phyloP scores from a whole-genome alignment of 163 green algal species.

The Chloromonas sp. region DNA sequence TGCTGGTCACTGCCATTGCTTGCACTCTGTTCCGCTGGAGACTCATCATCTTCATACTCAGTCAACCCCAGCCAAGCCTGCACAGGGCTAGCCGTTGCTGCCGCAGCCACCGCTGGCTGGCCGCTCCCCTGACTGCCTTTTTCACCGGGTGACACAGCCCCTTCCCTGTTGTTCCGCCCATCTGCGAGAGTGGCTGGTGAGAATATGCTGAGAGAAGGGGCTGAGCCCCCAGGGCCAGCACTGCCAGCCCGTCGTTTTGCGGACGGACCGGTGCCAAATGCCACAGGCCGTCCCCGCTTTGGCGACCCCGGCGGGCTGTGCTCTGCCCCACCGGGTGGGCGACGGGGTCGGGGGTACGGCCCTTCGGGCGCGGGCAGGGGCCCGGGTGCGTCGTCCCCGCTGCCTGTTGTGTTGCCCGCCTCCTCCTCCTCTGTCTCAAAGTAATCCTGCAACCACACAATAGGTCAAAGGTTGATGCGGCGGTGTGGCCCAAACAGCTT shows the following conservation, averaged over 20 bases:
- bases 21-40: background rate
- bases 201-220: background rate
- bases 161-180: no score
- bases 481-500: background rate
- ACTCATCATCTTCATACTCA: conserved; percentile 10
- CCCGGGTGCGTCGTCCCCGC: background rate
- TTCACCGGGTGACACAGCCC: no score
- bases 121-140: background rate
- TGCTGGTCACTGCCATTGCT: background rate
- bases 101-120: background rate
- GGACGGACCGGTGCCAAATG: background rate
- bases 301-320: background rate
- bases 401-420: background rate
- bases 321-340: background rate
- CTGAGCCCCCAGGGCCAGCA: background rate
- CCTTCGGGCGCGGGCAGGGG: no score
- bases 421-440: conserved; percentile 12
- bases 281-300: background rate
- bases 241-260: background rate
- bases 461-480: background rate
- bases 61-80: conserved; percentile 4
- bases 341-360: no score
- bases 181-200: background rate
- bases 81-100: background rate
- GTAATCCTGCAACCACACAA: conserved; percentile 2